A percentile compares a stretch with the other conserved stretches of the same genome.
Conservation (phyloP, 768 basidiomycete species). For the Boletus bicolor region DNA sequence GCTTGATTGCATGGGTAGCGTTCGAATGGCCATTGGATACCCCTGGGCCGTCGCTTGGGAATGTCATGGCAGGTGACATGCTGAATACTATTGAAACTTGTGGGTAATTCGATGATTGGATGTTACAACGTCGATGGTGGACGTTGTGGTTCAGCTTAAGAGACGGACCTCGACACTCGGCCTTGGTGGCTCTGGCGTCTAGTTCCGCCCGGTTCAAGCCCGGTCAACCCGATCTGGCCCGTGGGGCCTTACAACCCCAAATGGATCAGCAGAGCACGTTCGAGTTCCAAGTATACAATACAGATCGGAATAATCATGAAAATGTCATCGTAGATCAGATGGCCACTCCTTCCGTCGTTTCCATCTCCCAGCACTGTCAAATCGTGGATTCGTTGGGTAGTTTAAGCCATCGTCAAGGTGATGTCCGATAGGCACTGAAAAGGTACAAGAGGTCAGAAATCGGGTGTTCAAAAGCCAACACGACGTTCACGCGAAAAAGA, state of each 20-base stretch:
- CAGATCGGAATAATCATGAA: not conserved
- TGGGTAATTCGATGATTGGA: not conserved
- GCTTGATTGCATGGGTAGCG: slow-evolving; percentile 14
- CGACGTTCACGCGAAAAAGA: slow-evolving; percentile 16
- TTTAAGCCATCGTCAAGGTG: slow-evolving; percentile 55
- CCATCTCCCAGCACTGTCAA: slow-evolving; percentile 67
- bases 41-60: not conserved
- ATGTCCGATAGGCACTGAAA: slow-evolving; percentile 49
- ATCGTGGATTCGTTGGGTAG: slow-evolving; percentile 71
- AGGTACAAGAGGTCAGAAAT: slow-evolving; percentile 5
- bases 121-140: not conserved
- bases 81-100: not conserved
- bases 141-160: slow-evolving; percentile 3
- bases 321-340: slow-evolving; percentile 49
- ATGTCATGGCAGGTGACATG: slow-evolving; percentile 27
- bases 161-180: not conserved
- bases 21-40: slow-evolving; percentile 15
- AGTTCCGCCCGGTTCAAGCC: slow-evolving; percentile 20
- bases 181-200: not conserved
- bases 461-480: not conserved
- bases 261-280: not conserved
- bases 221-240: not conserved
- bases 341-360: slow-evolving; percentile 70
- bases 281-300: not conserved
- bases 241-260: not conserved